phyloP scores from a whole-genome alignment of 2,329 filamentous ascomycete species.

The Sporothrix inflata region DNA sequence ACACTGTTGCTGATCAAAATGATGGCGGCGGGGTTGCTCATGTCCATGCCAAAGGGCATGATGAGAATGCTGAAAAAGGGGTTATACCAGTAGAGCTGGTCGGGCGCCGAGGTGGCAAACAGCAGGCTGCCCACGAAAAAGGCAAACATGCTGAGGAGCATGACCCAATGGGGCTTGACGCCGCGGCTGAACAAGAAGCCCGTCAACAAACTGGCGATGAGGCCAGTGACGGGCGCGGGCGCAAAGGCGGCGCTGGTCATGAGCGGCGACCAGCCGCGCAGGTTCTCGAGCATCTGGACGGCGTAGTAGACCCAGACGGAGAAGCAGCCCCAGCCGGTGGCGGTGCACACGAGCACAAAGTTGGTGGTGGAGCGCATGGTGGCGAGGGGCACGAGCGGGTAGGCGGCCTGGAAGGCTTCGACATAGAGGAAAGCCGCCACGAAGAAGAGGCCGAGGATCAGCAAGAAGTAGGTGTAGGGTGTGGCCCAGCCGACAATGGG shows the following conservation, averaged over 20 bases:
- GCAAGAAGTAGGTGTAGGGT: conserved; percentile 54
- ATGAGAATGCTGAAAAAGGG: conserved; percentile 62
- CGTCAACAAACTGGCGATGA: conserved; percentile 50
- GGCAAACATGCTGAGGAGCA: conserved; percentile 49
- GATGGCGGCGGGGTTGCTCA: conserved; percentile 66
- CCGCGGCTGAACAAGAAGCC: conserved; percentile 47
- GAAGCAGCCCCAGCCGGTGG: conserved; percentile 48
- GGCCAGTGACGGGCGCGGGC: conserved; percentile 50
- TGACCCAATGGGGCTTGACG: conserved; percentile 46
- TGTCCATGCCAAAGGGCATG: conserved; percentile 67
- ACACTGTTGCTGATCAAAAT: conserved; percentile 61
- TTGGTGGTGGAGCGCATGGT: conserved; percentile 50
- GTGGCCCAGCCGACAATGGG: conserved; percentile 56
- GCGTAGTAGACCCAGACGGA: conserved; percentile 48
- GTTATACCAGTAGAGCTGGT: conserved; percentile 67
- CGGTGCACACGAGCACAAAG: conserved; percentile 55
- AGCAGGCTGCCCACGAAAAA: conserved; percentile 51
- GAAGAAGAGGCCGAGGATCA: conserved; percentile 56
- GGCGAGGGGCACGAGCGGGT: conserved; percentile 57
- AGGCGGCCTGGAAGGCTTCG: conserved; percentile 46
- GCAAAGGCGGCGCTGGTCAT: conserved; percentile 50
- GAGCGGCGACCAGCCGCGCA: conserved; percentile 47
- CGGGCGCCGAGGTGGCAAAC: conserved; percentile 52
- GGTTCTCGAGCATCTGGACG: conserved; percentile 44
- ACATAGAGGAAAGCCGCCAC: conserved; percentile 55